Evolutionary conservation across 371 early-diverging fungal genomes (phyloP), one percentile per base, ranked within the genome.

Genomic region (Phascolomyces articulosus): DNA sequence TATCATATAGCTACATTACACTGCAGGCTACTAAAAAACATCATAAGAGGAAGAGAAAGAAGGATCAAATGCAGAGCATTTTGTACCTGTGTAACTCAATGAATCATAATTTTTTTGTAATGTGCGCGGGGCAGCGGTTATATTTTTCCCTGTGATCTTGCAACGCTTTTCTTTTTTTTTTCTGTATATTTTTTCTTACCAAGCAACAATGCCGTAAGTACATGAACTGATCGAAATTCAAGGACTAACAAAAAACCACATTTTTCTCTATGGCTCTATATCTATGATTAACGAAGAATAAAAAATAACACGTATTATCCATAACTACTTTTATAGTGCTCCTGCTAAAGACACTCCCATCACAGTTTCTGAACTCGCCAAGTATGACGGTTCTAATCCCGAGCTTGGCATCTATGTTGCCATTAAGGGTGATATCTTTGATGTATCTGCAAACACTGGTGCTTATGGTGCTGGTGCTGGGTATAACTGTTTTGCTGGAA

Each of bases 341-440:
- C 74, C 84, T 40, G 85, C 86, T 58, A 80, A 84, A 70, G 66
- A 73, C 58, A 73, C 72, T 15, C 79, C 79, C 51, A 79, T 88
- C 55, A 86, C 90, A 4, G 66, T 80, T 3, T 86, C 80, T 23
- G 90, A 93, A 66, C 86, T 95, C 6, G 80, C 82, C 15, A 76
- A 87, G 67, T 86, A 86, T 64, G 87, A 94, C 69, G 95, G 95
- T 53, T 66, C 78, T 11, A 87, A 92, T 62, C 83, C 85, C 11
- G 72, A 71, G 26, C 72, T 79, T 67, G 88, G 92, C 20, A 88
- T 94, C 64, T 95, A 93, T 70, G 85, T 95, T 18, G 94, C 91
- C 31, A 87, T 95, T 68, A 92, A 91, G 62, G 94, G 94, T 10
- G 84, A 80, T 55, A 84, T 95, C 4, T 95, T 90, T 67, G 94